A percentile compares a stretch with the other conserved stretches of the same genome.
Conservation (phyloP, 2,329 filamentous ascomycete species). For the Eutypella sp. region DNA sequence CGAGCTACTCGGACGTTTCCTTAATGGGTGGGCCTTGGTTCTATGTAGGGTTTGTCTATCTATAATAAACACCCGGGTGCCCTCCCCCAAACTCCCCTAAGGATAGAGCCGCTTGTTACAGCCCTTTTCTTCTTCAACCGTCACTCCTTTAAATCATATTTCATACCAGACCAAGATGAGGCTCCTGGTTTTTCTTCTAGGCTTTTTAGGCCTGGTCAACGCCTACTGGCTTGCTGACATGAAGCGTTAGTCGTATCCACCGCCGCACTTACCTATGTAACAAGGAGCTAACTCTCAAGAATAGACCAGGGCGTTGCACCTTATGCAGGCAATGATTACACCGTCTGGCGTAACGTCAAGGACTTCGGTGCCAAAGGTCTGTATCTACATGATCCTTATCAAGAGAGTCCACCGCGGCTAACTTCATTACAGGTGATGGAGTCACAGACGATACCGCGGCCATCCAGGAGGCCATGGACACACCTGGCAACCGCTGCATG, state of each 20-base stretch:
- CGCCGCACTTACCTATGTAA: background rate
- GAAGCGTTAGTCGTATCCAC: conserved; percentile 15
- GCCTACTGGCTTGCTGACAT: conserved; percentile 29
- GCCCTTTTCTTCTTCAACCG: background rate
- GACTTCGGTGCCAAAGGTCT: conserved; percentile 41
- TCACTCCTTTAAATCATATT: conserved; percentile 7
- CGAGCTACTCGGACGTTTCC: background rate
- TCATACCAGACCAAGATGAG: conserved; percentile 19
- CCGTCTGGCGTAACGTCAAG: conserved; percentile 44
- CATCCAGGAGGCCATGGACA: conserved; percentile 39
- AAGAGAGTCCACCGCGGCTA: background rate
- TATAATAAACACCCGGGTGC: background rate
- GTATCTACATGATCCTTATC: conserved; percentile 3
- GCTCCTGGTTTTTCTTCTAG: conserved; percentile 24
- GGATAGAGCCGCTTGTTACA: background rate
- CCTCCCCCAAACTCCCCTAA: background rate
- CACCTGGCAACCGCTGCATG: conserved; percentile 35
- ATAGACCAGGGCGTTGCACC: conserved; percentile 39
- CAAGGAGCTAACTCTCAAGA: conserved; percentile 5
- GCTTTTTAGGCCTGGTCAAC: conserved; percentile 24
- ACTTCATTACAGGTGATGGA: conserved; percentile 32
- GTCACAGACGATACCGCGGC: conserved; percentile 41
- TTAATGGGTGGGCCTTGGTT: background rate
- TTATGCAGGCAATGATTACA: conserved; percentile 34
- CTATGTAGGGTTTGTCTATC: background rate